Base-by-base conservation (phyloP, 495 filamentous ascomycete genomes). In the Cercophora scortea region DNA sequence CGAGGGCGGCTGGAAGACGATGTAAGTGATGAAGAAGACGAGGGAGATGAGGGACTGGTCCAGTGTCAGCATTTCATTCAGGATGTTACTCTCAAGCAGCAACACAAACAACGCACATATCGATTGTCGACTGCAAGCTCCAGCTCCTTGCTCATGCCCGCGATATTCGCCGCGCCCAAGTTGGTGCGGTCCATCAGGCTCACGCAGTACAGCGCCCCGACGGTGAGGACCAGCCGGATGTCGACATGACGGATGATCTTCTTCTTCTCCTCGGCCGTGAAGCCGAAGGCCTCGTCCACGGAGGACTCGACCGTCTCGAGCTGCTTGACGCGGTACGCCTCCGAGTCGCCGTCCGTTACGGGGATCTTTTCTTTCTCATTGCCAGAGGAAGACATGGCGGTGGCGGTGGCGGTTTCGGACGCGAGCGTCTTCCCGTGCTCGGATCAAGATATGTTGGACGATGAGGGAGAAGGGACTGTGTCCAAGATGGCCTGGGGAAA, bases 161-260 rank as follows among this genome's bases (percentile, higher is more conserved):
- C 83, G 53, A 89, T 77, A 32, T 73, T 73, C 42, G 85, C 85
- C 38, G 73, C 74, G 47, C 76, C 74, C 56, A 88, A 57, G 62
- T 89, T 89, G 6, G 82, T 86, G 3, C 85, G 69, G 62, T 88
- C 85, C 78, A 88, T 83, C 48, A 88, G 61, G 32, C 72, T 78
- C 53, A 85, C 71, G 57, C 79, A 83, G 63, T 88, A 87, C 60
- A 86, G 73, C 55, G 80, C 63, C 6, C 85, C 85, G 4, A 81
- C 71, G 34, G 81, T 86, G 0, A 78, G 64, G 33, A 88, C 81
- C 9, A 89, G 69, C 0, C 85, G 79, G 35, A 72, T 57, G 59
- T 89, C 85, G 60, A 88, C 66, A 5, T 78, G 75, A 17, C 73
- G 72, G 45, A 86, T 80, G 59, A 89, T 74, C 15, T 32, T 46